Conservation (phyloP, 495 filamentous ascomycete genomes). For the Ramalina intermedia region DNA sequence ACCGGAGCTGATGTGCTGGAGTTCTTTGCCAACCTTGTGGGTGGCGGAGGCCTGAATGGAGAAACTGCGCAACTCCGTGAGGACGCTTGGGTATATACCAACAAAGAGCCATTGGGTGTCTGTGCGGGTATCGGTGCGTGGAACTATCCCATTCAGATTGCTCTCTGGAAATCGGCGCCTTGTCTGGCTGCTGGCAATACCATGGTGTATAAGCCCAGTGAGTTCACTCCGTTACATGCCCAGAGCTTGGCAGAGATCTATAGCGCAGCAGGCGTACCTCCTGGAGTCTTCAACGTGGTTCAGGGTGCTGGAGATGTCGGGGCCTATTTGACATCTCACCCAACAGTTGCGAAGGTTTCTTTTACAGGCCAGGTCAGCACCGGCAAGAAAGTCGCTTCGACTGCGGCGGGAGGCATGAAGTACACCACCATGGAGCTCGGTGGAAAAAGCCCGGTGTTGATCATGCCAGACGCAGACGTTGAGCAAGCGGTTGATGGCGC, state of each 20-base stretch:
- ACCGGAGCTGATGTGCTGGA: slow-evolving; percentile 66
- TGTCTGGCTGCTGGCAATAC: slow-evolving; percentile 73
- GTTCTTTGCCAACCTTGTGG: slow-evolving; percentile 60
- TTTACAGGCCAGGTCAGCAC: slow-evolving; percentile 76
- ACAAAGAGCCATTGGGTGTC: slow-evolving; percentile 59
- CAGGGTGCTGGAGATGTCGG: slow-evolving; percentile 62
- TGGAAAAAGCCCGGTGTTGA: slow-evolving; percentile 60
- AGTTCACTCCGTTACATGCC: slow-evolving; percentile 63
- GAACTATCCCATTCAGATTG: slow-evolving; percentile 82
- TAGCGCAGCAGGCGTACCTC: slow-evolving; percentile 56
- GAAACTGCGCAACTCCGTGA: slow-evolving; percentile 52
- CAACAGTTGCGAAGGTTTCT: slow-evolving; percentile 59
- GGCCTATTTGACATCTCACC: slow-evolving; percentile 51
- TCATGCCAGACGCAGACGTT: slow-evolving; percentile 57
- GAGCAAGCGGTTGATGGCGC: slow-evolving; percentile 65
- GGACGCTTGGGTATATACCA: slow-evolving; percentile 61
- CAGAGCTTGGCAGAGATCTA: slow-evolving; percentile 56
- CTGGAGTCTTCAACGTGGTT: slow-evolving; percentile 70
- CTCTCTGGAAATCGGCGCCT: slow-evolving; percentile 72
- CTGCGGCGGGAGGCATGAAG: slow-evolving; percentile 63
- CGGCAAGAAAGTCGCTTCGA: slow-evolving; percentile 55
- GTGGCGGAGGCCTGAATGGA: slow-evolving; percentile 53
- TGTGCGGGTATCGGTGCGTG: slow-evolving; percentile 71
- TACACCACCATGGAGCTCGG: slow-evolving; percentile 78
- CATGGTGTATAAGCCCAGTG: slow-evolving; percentile 78